Evolutionary conservation across 768 basidiomycete genomes (phyloP), one percentile per base, ranked within the genome.

Genomic region (Boletus fagicola): DNA sequence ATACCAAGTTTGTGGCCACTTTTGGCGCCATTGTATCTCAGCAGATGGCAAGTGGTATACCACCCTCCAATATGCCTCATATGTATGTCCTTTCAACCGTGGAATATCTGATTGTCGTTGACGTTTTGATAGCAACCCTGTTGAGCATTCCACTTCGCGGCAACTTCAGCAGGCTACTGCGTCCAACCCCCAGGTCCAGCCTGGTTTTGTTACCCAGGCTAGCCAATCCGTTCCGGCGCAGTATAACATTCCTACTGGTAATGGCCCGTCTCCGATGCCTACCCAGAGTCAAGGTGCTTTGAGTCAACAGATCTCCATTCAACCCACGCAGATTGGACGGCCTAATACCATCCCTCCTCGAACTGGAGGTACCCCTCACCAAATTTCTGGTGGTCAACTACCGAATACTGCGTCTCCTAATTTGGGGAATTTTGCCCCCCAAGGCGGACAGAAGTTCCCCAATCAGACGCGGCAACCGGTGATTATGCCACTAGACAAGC

Each of bases 401-500:
- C 53, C 73, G 7, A 73, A 65, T 47, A 65, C 62, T 26, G 67
- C 76, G 64, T 72, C 76, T 24, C 72, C 77, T 6, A 74, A 69
- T 53, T 57, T 69, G 47, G 67, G 67, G 22, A 71, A 71, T 38
- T 69, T 68, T 33, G 39, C 54, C 7, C 22, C 57, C 6, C 53
- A 69, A 24, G 58, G 44, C 24, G 61, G 63, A 20, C 73, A 74
- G 48, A 65, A 61, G 44, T 55, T 50, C 3, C 22, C 62, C 20
- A 67, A 67, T 51, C 62, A 62, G n/a, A 18, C 56, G 1, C 63
- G 60, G 30, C 64, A 60, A 42, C 22, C 57, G 8, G 13, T 36
- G 35, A 50, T 72, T 12, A 67, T 74, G 53, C 78, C 80, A 20
- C 62, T 85, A 39, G 81, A 83, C 18, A 84, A 81, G 56, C 44